phyloP scores from a whole-genome alignment of 1,139 yeast species.

The Zygosaccharomyces pseudobailii region DNA sequence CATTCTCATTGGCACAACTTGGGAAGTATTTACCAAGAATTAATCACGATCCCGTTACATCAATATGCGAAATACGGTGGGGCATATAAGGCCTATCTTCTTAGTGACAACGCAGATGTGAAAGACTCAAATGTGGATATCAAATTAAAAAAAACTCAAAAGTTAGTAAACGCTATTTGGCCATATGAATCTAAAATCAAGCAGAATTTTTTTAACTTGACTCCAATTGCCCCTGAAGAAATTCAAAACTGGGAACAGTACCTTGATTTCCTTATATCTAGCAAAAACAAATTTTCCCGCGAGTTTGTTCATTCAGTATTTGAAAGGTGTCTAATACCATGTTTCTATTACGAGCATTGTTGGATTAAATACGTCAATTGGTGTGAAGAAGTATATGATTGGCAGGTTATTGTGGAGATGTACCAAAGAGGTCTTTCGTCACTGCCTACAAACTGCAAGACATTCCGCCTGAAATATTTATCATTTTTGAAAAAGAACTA shows the following conservation, averaged over 20 bases:
- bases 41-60: conserved; percentile 56
- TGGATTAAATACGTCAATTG: conserved; percentile 59
- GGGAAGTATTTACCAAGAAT: conserved; percentile 39
- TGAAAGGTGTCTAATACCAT: conserved; percentile 59
- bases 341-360: conserved; percentile 45
- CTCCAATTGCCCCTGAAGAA: conserved; percentile 38
- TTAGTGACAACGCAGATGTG: conserved; percentile 26
- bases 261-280: conserved; percentile 40
- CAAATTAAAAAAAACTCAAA: conserved; percentile 46
- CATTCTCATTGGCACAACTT: conserved; percentile 30
- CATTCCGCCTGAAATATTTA: conserved; percentile 18
- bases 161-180: conserved; percentile 55
- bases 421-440: conserved; percentile 20
- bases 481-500: conserved; percentile 16
- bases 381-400: conserved; percentile 22
- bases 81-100: conserved; percentile 42
- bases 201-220: conserved; percentile 42
- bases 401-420: conserved; percentile 10
- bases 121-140: conserved; percentile 35
- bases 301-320: conserved; percentile 40
- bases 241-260: conserved; percentile 48
- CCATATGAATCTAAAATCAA: conserved; percentile 50
- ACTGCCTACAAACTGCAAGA: conserved; percentile 17
- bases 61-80: conserved; percentile 64
- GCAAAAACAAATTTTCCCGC: conserved; percentile 8